Evolutionary conservation across 805 yeast genomes (phyloP), one percentile per base, ranked within the genome.

Genomic region (Starmerella etchellsii): DNA sequence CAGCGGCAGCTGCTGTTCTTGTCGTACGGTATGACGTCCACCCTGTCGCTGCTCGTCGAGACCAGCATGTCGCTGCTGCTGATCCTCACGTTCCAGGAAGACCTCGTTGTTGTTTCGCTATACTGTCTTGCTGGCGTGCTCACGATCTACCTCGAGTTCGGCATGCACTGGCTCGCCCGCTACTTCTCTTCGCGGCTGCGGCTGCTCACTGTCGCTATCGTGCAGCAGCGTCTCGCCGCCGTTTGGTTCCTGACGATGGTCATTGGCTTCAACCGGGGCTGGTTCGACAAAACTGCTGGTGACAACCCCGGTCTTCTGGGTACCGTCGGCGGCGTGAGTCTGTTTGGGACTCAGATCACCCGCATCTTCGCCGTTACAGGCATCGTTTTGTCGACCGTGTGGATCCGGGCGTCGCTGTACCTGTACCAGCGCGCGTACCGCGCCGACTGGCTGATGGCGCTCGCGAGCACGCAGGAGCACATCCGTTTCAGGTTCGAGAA

Each of bases 361-460:
- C 7, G 9, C 31, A 18, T 4, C 5, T 18, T 25, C 14, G 13
- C 15, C 22, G 33, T 30, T 8, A n/a, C n/a, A n/a, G 15, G 8
- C 16, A 20, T 31, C 19, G 23, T n/a, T n/a, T 25, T 31, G 9
- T 6, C 11, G 14, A 15, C 37, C n/a, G 31, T 40, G 14, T 31
- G 38, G 44, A 36, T 39, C 18, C 38, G 36, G 33, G 26, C 35
- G 13, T 34, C 47, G 18, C 31, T 47, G 10, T 25, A 36, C 10
- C 30, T 46, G 6, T 50, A 40, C 38, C 51, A 42, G 18, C 16
- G 36, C 16, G 33, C 46, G 3, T 42, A 49, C 36, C 39, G 52
- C 19, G 35, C 36, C 19, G 57, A 53, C 34, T 53, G 57, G 57
- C 42, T 50, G n/a, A 46, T 42, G 21, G 44, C 52, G 22, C 39